Conservation (phyloP, 345 rosid genomes). For the Alliaria petiolata region DNA sequence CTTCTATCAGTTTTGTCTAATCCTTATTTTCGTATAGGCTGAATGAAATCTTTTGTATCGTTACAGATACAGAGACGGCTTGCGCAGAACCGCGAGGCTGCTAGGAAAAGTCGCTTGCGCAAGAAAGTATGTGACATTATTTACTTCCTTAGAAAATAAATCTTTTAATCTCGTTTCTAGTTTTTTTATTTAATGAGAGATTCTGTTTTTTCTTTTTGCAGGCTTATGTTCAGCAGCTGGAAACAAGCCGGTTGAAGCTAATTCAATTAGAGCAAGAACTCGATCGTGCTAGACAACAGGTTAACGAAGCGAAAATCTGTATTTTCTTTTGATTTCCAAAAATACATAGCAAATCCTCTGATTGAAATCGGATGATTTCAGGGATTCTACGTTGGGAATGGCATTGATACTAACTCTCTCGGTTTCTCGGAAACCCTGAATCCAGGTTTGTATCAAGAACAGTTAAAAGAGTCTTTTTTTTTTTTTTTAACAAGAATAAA, state of each 20-base stretch:
- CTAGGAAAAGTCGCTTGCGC: conserved; percentile 93
- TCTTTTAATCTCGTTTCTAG: neutral
- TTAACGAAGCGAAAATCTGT: neutral
- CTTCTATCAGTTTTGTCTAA: neutral
- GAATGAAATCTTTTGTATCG: neutral
- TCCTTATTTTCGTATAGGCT: neutral
- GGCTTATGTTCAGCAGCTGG: conserved; percentile 98
- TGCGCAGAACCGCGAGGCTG: conserved; percentile 98
- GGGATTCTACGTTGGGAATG: conserved; percentile 62
- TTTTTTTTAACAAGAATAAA: neutral
- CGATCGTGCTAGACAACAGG: conserved; percentile 62
- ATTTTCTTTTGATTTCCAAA: conserved; percentile 12
- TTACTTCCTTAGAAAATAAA: neutral
- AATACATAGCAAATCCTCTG: neutral
- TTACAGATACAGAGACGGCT: conserved; percentile 88
- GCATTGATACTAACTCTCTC: conserved; percentile 47
- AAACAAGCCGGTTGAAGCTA: conserved; percentile 82
- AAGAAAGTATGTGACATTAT: conserved; percentile 55
- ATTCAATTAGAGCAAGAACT: conserved; percentile 86
- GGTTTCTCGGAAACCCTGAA: conserved; percentile 55
- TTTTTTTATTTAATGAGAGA: neutral
- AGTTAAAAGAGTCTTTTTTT: neutral
- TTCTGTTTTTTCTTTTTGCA: conserved; percentile 20
- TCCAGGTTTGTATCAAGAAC: conserved; percentile 54
- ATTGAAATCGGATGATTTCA: conserved; percentile 26